These are phyloP conservation scores for Myriangium duriaei DNA, from an alignment of 2,329 filamentous ascomycete genomes.

Conservation along the genomic window DNA sequence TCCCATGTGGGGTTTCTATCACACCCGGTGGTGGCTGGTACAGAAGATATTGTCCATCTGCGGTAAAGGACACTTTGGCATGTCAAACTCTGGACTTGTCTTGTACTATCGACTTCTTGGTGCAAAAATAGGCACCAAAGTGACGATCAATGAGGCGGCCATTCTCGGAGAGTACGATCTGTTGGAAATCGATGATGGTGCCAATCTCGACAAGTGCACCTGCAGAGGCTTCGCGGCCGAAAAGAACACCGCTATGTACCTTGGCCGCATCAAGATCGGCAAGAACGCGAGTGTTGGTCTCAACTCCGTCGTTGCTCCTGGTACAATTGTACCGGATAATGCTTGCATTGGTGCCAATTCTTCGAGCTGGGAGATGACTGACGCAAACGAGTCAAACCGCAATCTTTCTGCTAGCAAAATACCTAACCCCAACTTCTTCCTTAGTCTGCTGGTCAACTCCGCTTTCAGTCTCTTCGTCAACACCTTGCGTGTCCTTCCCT, in stretches of 20 bases:
- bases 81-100: slow-evolving; percentile 28
- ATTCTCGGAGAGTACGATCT: slow-evolving; percentile 45
- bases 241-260: slow-evolving; percentile 46
- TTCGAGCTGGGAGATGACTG: slow-evolving; percentile 43
- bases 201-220: slow-evolving; percentile 35
- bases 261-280: slow-evolving; percentile 40
- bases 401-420: slow-evolving; percentile 29
- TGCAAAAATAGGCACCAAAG: slow-evolving; percentile 40
- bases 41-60: slow-evolving; percentile 41
- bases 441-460: slow-evolving; percentile 30
- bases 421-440: slow-evolving; percentile 34
- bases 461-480: slow-evolving; percentile 31
- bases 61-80: slow-evolving; percentile 35
- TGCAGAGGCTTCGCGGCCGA: slow-evolving; percentile 44
- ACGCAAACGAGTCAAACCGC: slow-evolving; percentile 36
- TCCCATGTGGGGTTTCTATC: slow-evolving; percentile 48
- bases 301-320: slow-evolving; percentile 39
- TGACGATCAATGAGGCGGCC: slow-evolving; percentile 32
- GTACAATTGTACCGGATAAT: slow-evolving; percentile 35
- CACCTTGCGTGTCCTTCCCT: slow-evolving; percentile 34
- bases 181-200: slow-evolving; percentile 41
- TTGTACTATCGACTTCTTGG: slow-evolving; percentile 42
- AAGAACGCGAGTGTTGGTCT: slow-evolving; percentile 36
- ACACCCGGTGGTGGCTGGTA: slow-evolving; percentile 47
- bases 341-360: slow-evolving; percentile 45